These are phyloP conservation scores for Stachybotrys chlorohalonatus DNA, from an alignment of 2,329 filamentous ascomycete genomes.

Conservation along the genomic window DNA sequence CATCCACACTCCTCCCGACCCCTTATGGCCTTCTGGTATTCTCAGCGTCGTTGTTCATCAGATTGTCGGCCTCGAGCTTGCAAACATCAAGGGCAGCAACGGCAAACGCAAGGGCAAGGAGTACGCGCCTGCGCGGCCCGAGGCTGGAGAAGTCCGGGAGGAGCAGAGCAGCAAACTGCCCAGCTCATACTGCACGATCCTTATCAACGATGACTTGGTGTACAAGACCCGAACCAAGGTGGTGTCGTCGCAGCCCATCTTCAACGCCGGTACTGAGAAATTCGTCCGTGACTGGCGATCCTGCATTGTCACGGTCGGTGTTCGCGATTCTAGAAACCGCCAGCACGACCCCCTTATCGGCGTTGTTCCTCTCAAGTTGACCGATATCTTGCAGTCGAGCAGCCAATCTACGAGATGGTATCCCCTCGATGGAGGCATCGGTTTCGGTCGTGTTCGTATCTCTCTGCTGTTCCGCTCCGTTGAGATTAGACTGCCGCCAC, in stretches of 20 bases:
- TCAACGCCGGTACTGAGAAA: constrained; percentile 90
- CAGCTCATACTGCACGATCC: constrained; percentile 87
- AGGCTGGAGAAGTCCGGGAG: constrained; percentile 76
- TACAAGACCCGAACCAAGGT: constrained; percentile 96
- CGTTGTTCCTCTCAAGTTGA: constrained; percentile 79
- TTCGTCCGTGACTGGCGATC: constrained; percentile 93
- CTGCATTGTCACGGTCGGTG: constrained; percentile 74
- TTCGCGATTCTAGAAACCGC: constrained; percentile 79
- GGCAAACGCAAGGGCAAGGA: constrained; percentile 78
- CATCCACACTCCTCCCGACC: constrained; percentile 83
- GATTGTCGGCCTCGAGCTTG: constrained; percentile 89
- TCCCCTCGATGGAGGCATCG: constrained; percentile 88
- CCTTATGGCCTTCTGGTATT: constrained; percentile 90
- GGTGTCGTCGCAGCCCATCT: constrained; percentile 89
- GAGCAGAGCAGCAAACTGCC: constrained; percentile 74
- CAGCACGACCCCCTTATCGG: constrained; percentile 94
- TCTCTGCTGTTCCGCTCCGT: constrained; percentile 85
- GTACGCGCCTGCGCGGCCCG: constrained; percentile 76
- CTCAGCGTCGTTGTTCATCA: constrained; percentile 84
- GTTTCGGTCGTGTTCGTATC: constrained; percentile 82
- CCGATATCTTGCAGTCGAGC: constrained; percentile 77
- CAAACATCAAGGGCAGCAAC: constrained; percentile 76
- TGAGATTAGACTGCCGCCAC: constrained; percentile 74
- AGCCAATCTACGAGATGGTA: constrained; percentile 90
- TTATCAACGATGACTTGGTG: constrained; percentile 78